Conservation (phyloP, 2,329 filamentous ascomycete genomes). For the Colletotrichum tropicicola region DNA sequence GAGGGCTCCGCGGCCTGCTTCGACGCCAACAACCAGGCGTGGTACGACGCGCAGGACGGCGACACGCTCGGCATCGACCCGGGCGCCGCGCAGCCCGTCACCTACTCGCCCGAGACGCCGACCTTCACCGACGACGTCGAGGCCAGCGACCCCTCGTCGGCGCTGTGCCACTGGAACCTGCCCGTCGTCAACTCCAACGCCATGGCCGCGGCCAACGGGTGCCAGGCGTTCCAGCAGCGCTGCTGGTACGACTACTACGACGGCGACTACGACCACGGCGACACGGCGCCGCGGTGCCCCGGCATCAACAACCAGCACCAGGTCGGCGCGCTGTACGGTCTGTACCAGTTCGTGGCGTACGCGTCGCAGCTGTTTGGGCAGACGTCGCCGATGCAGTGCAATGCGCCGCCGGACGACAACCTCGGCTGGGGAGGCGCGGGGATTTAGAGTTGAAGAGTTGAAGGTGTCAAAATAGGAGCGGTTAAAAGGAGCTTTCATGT, state of each 20-base stretch:
- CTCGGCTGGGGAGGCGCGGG: too few relatives aligned
- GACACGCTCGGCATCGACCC: neutral
- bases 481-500: too few relatives aligned
- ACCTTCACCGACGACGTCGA: neutral
- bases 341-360: neutral
- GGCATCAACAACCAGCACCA: neutral
- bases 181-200: neutral
- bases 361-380: neutral
- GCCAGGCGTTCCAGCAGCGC: neutral
- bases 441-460: too few relatives aligned
- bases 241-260: neutral
- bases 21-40: neutral
- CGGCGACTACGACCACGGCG: neutral
- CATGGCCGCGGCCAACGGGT: neutral
- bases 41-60: neutral
- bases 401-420: too few relatives aligned
- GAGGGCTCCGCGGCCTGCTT: neutral
- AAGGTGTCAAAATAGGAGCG: too few relatives aligned
- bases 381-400: neutral
- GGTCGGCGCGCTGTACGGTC: too few relatives aligned
- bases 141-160: neutral
- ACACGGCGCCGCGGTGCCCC: neutral
- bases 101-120: neutral
- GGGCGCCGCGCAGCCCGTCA: neutral
- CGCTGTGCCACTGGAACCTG: neutral